Evolutionary conservation across 2,329 filamentous ascomycete species (phyloP).

Genomic region (Fusarium sororula): DNA sequence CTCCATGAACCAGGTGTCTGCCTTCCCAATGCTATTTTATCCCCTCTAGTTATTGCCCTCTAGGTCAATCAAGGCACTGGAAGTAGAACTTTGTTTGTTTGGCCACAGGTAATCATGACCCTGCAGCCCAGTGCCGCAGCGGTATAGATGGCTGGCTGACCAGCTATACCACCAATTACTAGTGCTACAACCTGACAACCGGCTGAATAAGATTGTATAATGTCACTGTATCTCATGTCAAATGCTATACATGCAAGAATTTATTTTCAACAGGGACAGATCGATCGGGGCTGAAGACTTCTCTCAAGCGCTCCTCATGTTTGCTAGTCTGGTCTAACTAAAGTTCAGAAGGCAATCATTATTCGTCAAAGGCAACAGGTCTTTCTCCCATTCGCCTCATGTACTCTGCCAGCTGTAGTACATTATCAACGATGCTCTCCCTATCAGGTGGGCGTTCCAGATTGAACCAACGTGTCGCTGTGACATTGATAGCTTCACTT

Average conservation of each 20-base stretch:
- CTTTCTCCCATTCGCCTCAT: no score
- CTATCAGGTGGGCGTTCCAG: background rate
- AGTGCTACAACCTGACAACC: background rate
- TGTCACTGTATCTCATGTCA: background rate
- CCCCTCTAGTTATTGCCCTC: accelerated
- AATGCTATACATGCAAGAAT: accelerated
- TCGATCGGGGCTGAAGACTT: accelerated
- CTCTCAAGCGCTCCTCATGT: background rate
- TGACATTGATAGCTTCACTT: accelerated
- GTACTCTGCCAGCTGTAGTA: background rate
- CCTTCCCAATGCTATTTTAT: no score
- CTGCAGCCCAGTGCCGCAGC: no score
- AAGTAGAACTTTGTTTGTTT: no score
- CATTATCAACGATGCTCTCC: background rate
- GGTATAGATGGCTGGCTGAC: no score
- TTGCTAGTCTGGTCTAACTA: background rate
- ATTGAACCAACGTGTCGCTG: background rate
- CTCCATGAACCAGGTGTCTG: no score
- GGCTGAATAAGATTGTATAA: background rate
- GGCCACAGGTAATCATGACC: no score
- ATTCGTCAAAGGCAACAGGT: no score
- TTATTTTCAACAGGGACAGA: accelerated
- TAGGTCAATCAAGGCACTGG: no score
- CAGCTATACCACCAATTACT: no score
- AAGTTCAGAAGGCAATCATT: background rate